phyloP scores from a whole-genome alignment of 1,139 yeast species.

The Yamadazyma blattariae region DNA sequence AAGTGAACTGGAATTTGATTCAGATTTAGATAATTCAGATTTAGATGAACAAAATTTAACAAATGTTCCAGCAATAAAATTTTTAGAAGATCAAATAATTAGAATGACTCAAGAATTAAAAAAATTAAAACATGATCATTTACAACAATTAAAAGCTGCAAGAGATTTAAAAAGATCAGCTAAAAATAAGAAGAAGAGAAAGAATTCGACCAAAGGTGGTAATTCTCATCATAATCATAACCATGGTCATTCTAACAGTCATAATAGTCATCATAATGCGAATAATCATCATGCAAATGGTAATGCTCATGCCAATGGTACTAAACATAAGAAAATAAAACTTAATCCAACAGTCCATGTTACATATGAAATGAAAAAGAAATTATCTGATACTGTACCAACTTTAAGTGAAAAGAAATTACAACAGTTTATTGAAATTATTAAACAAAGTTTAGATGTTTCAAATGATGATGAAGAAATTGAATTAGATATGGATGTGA shows the following conservation, averaged over 20 bases:
- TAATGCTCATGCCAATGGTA: background rate
- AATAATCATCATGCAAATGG: slow-evolving; percentile 4
- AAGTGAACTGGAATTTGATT: slow-evolving; percentile 33
- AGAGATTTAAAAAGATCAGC: slow-evolving; percentile 41
- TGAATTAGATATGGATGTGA: slow-evolving; percentile 92
- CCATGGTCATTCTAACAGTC: background rate
- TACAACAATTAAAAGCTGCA: slow-evolving; percentile 56
- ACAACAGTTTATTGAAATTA: slow-evolving; percentile 79
- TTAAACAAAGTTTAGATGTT: slow-evolving; percentile 80
- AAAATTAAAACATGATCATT: slow-evolving; percentile 66
- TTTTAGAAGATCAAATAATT: slow-evolving; percentile 79
- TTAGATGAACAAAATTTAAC: slow-evolving; percentile 72
- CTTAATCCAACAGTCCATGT: slow-evolving; percentile 33
- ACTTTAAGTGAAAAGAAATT: slow-evolving; percentile 77
- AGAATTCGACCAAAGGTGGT: slow-evolving; percentile 8
- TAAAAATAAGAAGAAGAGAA: slow-evolving; percentile 36
- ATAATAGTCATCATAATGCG: slow-evolving; percentile 7
- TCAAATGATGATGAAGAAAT: slow-evolving; percentile 68
- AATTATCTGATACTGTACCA: slow-evolving; percentile 82
- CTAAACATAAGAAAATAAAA: slow-evolving; percentile 13
- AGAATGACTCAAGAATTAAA: slow-evolving; percentile 85
- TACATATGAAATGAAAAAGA: slow-evolving; percentile 96
- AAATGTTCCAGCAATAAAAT: slow-evolving; percentile 81
- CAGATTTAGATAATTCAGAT: slow-evolving; percentile 63
- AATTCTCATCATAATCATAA: slow-evolving; percentile 16